Base-by-base conservation (phyloP, 352 stramenopile genomes). In the Phytopythium mirpurense region DNA sequence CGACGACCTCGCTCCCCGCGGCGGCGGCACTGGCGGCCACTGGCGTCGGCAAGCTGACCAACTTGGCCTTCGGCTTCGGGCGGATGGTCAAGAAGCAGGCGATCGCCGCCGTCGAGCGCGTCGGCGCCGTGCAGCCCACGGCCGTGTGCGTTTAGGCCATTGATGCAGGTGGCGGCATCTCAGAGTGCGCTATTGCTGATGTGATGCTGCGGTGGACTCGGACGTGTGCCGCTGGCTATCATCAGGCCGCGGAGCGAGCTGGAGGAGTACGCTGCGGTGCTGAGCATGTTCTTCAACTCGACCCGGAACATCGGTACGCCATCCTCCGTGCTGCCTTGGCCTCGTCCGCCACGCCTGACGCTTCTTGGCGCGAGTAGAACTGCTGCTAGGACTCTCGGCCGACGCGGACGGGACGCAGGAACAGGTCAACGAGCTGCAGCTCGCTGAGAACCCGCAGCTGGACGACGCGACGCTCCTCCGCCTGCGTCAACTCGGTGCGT, bases 71-170 rank as follows among this genome's bases (percentile, higher is more conserved):
- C 53, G 83, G 83, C 0, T 93, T 93, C 51, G 83, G 83, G 7
- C 71, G 80, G 18, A 90, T 90, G 77, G 77, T 93, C 41, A 90
- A 90, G 60, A 93, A 90, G 44, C 83, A 93, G 61, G 80, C 83
- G 8, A 87, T 90, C 42, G 80, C 83, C 29, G 83, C 78, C 9
- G 83, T 93, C 16, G 83, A 93, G 59, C 78, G 83, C 19, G 80
- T 86, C 16, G 80, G 77, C 18, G 74, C 80, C 29, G 77, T 78
- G 0, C 77, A 78, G 29, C 54, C 65, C n/a, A 51, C 82, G 19
- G 59, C 67, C 45, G 60, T 86, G 80, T 90, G 59, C 31, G 74
- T 65, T 4, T 24, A n/a, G 18, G 21, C 24, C 9, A 16, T 15
- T 26, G n/a, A 3, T 7, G 6, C 0, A 7, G 21, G 10, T 45